A percentile compares a stretch with the other conserved stretches of the same genome.
Conservation (phyloP, 768 basidiomycete species). For the Hygrocybe coccinea region DNA sequence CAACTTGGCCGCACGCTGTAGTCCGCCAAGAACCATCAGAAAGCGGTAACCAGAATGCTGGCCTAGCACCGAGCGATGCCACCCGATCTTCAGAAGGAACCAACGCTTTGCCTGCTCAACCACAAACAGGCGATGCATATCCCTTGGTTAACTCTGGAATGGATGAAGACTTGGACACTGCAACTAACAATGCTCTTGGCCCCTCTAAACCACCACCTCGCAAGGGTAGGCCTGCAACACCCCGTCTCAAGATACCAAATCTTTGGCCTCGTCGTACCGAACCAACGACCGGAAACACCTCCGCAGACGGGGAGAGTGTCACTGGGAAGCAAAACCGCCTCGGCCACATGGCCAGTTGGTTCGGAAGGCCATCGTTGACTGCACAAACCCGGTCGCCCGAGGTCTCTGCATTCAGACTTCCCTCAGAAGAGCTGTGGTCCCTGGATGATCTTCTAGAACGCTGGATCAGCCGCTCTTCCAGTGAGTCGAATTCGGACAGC, state of each 20-base stretch:
- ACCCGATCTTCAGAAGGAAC: too few relatives aligned
- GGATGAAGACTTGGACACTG: too few relatives aligned
- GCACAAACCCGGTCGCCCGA: not conserved
- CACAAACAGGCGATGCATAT: too few relatives aligned
- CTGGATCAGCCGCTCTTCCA: conserved; percentile 1
- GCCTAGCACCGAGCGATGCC: too few relatives aligned
- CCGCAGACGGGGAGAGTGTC: not conserved
- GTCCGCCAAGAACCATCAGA: too few relatives aligned
- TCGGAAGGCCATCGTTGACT: not conserved
- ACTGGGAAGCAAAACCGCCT: not conserved
- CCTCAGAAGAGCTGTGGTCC: conserved; percentile 1
- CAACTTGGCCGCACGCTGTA: too few relatives aligned
- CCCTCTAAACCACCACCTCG: too few relatives aligned
- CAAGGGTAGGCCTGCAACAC: too few relatives aligned
- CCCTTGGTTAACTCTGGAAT: too few relatives aligned
- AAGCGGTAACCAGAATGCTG: too few relatives aligned
- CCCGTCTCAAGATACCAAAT: not conserved
- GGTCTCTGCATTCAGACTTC: conserved; percentile 1
- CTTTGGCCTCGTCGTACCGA: not conserved
- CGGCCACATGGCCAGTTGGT: not conserved
- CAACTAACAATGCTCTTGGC: too few relatives aligned
- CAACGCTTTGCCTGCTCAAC: too few relatives aligned
- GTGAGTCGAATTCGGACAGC: not conserved
- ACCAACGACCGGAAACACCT: not conserved
- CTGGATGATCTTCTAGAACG: conserved; percentile 5